Evolutionary conservation across 2,329 filamentous ascomycete genomes (phyloP), one percentile per base, ranked within the genome.

Genomic region (Teratosphaeria destructans): DNA sequence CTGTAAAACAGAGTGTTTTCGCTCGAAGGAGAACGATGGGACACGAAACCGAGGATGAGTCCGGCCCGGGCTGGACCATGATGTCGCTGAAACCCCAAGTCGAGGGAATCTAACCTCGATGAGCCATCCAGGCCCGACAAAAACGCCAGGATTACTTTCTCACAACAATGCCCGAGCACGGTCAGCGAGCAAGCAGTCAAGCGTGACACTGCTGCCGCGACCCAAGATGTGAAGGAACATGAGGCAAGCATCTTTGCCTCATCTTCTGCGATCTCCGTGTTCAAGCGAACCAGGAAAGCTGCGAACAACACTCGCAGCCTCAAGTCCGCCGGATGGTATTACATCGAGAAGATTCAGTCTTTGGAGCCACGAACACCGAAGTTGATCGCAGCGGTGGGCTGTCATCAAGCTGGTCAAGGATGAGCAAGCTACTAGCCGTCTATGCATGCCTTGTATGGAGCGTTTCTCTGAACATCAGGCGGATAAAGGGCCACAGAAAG

Each of bases 401-500:
- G 72, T 72, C 32, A 59, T 72, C 27, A 67, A 70, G 64, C 67
- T 72, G 59, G 65, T 62, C 57, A 57, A 62, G 56, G 65, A 70
- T 59, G 67, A 69, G 49, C 61, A 67, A 60, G 64, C 62, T n/a
- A 64, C 65, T 59, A 57, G 63, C 54, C 57, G 65, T 52, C 57
- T 43, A 23, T 60, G 57, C 3, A 14, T 58, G 35, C 67, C 62
- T 14, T 59, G 62, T 23, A 63, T 71, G 32, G 64, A 69, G 58
- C 60, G 56, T 34, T 14, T 63, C 6, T 52, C 59, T 29, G 60
- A 64, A 16, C 19, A 27, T 7, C 60, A 56, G 23, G 47, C 56
- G 5, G 37, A 54, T 43, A 29, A 56, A 19, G 56, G 34, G 23
- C 26, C 57, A 7, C 60, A 59, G 56, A 67, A 67, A 60, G 67